Percentiles rank a stretch among this genome's conserved stretches.
These are phyloP conservation scores for Arthrinium puccinioides DNA, from an alignment of 2,329 filamentous ascomycete genomes.

Conservation along the genomic window DNA sequence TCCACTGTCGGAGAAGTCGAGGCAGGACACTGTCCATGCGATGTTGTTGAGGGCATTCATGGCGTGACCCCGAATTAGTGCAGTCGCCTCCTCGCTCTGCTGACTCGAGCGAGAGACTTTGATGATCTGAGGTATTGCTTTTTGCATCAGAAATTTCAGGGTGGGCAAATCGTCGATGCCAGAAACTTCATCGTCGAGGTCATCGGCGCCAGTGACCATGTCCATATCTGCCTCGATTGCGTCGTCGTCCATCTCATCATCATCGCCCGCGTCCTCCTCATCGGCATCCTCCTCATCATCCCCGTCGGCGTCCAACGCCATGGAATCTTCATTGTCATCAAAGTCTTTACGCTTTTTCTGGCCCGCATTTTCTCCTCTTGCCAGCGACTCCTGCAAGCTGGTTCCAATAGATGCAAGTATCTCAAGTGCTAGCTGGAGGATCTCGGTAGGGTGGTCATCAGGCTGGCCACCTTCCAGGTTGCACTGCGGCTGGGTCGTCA, in stretches of 20 bases:
- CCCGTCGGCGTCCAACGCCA: conserved; percentile 29
- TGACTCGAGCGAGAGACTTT: conserved; percentile 32
- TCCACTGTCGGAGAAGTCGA: conserved; percentile 49
- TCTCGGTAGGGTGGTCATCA: conserved; percentile 35
- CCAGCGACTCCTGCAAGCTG: conserved; percentile 43
- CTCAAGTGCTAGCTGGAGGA: conserved; percentile 50
- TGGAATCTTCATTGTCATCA: conserved; percentile 26
- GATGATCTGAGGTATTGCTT: conserved; percentile 41
- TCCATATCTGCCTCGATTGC: conserved; percentile 58
- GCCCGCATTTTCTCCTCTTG: conserved; percentile 33
- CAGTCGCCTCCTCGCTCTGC: conserved; percentile 28
- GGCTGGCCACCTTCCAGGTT: conserved; percentile 24
- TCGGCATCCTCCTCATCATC: conserved; percentile 27
- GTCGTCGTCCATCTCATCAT: conserved; percentile 29
- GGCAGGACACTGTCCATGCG: conserved; percentile 56
- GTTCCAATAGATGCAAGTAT: conserved; percentile 59
- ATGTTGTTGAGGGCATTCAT: conserved; percentile 60
- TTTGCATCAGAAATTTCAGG: conserved; percentile 38
- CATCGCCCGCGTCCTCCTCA: conserved; percentile 29
- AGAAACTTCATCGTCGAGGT: conserved; percentile 32
- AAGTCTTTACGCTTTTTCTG: conserved; percentile 21
- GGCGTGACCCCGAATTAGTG: conserved; percentile 43
- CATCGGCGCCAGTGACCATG: conserved; percentile 46
- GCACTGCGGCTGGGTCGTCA: conserved; percentile 17
- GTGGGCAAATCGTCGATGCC: conserved; percentile 46